phyloP scores from a whole-genome alignment of 163 green algal species.

The Volvox carteri region DNA sequence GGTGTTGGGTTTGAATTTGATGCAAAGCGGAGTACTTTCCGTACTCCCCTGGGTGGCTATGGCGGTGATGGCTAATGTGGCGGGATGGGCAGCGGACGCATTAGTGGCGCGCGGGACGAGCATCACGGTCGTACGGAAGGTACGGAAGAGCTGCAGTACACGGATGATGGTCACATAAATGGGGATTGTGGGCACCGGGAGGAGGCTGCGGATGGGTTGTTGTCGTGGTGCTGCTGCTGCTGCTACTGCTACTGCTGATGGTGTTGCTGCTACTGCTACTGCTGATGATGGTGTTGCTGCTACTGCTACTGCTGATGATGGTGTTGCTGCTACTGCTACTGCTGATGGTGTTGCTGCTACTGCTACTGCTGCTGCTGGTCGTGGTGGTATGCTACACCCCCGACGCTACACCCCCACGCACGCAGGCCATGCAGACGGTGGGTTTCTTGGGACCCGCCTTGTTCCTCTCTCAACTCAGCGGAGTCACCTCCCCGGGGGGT shows the following conservation, averaged over 20 bases:
- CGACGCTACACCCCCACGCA: too few relatives aligned
- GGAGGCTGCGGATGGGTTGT: neutral
- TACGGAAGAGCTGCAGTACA: neutral
- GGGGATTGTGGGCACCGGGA: neutral
- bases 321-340: too few relatives aligned
- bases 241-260: too few relatives aligned
- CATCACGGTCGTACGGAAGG: conserved; percentile 92
- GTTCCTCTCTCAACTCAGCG: conserved; percentile 91
- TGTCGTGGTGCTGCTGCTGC: neutral
- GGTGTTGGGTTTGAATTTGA: conserved; percentile 94
- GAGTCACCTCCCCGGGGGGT: conserved; percentile 70
- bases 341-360: too few relatives aligned
- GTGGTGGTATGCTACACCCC: too few relatives aligned
- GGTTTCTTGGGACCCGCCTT: conserved; percentile 97
- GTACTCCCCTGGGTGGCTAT: conserved; percentile 98
- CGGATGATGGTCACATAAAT: too few relatives aligned
- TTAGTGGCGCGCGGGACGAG: conserved; percentile 80
- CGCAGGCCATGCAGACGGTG: conserved; percentile 83
- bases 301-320: too few relatives aligned
- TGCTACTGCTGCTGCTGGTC: neutral
- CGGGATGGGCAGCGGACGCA: conserved; percentile 93
- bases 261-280: too few relatives aligned
- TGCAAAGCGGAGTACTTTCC: conserved; percentile 84
- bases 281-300: too few relatives aligned
- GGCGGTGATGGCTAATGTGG: conserved; percentile 91